Base-by-base conservation (phyloP, 305 asterid species). In the Lippia alba region DNA sequence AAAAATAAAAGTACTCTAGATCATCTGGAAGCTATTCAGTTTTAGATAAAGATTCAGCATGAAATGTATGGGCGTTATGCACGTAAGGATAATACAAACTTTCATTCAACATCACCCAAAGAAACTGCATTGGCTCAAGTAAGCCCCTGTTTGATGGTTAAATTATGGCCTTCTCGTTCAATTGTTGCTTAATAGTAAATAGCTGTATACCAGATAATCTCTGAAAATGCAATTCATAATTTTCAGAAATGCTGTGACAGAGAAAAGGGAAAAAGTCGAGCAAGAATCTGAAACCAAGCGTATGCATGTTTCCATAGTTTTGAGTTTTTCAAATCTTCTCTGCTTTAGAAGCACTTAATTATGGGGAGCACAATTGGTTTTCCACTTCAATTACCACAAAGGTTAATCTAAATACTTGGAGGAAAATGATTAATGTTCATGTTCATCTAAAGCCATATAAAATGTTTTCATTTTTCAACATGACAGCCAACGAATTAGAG, bases 401-500 rank as follows among this genome's bases (percentile, higher is more conserved):
- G 12, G 67, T 12, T 14, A 10, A 19, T 55, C 60, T 55, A 2
- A 17, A 54, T 19, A 12, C 20, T 18, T 54, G 58, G 58, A 54
- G 34, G 34, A 18, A 54, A 54, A 11, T 3, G 32, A 54, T 41
- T 16, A 41, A 40, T 4, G n/a, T 61, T 39, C 62, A 33, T 17
- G 51, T 32, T 33, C 57, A 55, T 45, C 59, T 54, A 32, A 33
- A 46, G 53, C 34, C 48, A 45, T 56, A 44, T 45, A 33, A 64
- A 66, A 55, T 18, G 24, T 44, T 30, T 64, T 30, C n/a, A 19
- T 15, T 44, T 30, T 64, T 30, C n/a, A 19, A 30, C 32, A 12
- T 66, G 18, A 66, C 7, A 50, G 12, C 18, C 10, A 32, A n/a
- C 11, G 11, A 32, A 44, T 9, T 45, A 59, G 18, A 40, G 59